A percentile compares a stretch with the other conserved stretches of the same genome.
Evolutionary conservation across 1,284 basidiomycete species (phyloP).

Genomic region (Cystobasidium pallidum): DNA sequence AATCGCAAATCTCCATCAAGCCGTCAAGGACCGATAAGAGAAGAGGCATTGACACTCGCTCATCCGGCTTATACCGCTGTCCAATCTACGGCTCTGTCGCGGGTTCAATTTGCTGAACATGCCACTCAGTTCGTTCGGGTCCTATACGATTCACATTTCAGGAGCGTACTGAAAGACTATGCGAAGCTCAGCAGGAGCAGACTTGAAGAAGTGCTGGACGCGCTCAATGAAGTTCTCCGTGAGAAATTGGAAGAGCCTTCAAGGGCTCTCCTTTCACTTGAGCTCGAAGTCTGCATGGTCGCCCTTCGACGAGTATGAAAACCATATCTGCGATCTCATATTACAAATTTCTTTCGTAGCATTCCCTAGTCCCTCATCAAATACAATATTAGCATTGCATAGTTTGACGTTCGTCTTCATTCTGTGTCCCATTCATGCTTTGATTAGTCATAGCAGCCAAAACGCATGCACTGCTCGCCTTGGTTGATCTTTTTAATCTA

Average conservation of each 20-base stretch:
- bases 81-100: constrained; percentile 55
- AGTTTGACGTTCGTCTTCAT: too few relatives aligned
- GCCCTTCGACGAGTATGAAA: constrained; percentile 52
- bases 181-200: constrained; percentile 56
- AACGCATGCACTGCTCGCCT: neutral
- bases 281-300: constrained; percentile 56
- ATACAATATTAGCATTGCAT: too few relatives aligned
- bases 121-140: constrained; percentile 56
- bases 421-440: too few relatives aligned
- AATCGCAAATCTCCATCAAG: neutral
- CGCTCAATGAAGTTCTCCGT: constrained; percentile 55
- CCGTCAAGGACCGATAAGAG: constrained; percentile 1
- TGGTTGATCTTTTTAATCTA: neutral
- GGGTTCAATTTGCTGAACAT: constrained; percentile 56
- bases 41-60: constrained; percentile 53
- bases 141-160: constrained; percentile 58
- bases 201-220: constrained; percentile 56
- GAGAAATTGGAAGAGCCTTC: constrained; percentile 52
- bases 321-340: too few relatives aligned
- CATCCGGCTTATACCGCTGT: constrained; percentile 58
- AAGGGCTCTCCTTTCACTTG: constrained; percentile 51
- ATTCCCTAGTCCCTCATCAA: too few relatives aligned
- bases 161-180: constrained; percentile 55
- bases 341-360: too few relatives aligned
- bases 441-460: too few relatives aligned